Percentiles rank a stretch among this genome's conserved stretches.
Conservation (phyloP, 1,284 basidiomycete genomes). For the Agroathelia rolfsii region DNA sequence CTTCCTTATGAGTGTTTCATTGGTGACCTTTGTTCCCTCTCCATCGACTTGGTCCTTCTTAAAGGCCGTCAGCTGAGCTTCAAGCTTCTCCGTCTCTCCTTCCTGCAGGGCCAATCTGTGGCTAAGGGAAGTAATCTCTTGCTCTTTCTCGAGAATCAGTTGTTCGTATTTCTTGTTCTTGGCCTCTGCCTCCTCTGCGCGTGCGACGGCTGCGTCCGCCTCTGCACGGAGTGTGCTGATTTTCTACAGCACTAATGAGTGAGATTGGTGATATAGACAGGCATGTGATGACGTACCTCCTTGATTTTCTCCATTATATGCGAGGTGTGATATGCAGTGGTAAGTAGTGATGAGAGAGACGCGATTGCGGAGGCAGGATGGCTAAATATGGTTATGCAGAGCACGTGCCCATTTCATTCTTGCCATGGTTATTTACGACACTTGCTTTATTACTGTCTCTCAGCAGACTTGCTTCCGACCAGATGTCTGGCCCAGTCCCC, state of each 20-base stretch:
- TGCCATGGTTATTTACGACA: too few species aligned
- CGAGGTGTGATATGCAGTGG: too few species aligned
- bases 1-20: constrained; percentile 77
- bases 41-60: constrained; percentile 69
- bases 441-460: too few species aligned
- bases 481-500: constrained; percentile 57
- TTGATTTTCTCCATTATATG: constrained; percentile 74
- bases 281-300: constrained; percentile 36
- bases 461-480: too few species aligned
- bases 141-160: constrained; percentile 74
- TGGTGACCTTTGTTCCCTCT: constrained; percentile 66
- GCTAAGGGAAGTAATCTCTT: constrained; percentile 78
- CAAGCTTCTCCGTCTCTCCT: constrained; percentile 66
- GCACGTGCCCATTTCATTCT: too few species aligned
- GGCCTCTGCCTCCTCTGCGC: constrained; percentile 79
- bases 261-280: constrained; percentile 1
- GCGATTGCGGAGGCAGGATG: too few species aligned
- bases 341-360: too few species aligned
- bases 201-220: constrained; percentile 71
- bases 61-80: constrained; percentile 60
- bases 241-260: constrained; percentile 37
- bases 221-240: constrained; percentile 69
- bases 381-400: constrained; percentile 1
- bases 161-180: constrained; percentile 84
- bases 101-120: constrained; percentile 72